Evolutionary conservation across 2,329 filamentous ascomycete species (phyloP).

Genomic region (Xylaria sp.): DNA sequence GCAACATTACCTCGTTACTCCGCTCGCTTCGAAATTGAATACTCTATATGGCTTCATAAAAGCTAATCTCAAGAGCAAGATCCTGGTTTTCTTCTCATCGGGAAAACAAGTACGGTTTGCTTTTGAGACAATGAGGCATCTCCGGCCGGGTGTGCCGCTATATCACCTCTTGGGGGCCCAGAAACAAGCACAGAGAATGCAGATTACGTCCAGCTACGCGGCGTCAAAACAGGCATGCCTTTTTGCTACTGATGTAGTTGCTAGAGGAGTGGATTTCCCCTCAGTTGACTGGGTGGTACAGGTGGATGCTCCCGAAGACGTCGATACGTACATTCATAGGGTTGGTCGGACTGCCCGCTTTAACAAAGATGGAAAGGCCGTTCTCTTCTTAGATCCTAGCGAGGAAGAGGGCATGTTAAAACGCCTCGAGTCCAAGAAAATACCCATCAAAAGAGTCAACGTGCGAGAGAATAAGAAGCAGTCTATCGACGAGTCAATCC

Average conservation of each 20-base stretch:
- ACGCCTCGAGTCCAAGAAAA: constrained; percentile 86
- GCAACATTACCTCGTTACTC: constrained; percentile 90
- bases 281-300: constrained; percentile 99
- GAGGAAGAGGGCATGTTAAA: constrained; percentile 94
- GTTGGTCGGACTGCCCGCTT: constrained; percentile 60
- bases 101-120: constrained; percentile 96
- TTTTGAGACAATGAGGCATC: constrained; percentile 90
- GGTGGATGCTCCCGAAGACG: constrained; percentile 95
- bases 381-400: constrained; percentile 90
- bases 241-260: constrained; percentile 95
- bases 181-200: constrained; percentile 87
- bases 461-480: constrained; percentile 90
- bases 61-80: constrained; percentile 90
- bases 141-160: constrained; percentile 93
- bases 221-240: constrained; percentile 85
- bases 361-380: constrained; percentile 85
- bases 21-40: constrained; percentile 88
- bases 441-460: constrained; percentile 87
- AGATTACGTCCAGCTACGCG: constrained; percentile 87
- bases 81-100: constrained; percentile 93
- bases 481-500: constrained; percentile 84
- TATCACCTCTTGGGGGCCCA: constrained; percentile 80
- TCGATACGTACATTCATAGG: constrained; percentile 93
- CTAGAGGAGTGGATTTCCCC: constrained; percentile 93
- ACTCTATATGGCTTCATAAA: constrained; percentile 94